Evolutionary conservation across 1,139 yeast genomes (phyloP), one percentile per base, ranked within the genome.

Genomic region (Saccharomyces hybrid): DNA sequence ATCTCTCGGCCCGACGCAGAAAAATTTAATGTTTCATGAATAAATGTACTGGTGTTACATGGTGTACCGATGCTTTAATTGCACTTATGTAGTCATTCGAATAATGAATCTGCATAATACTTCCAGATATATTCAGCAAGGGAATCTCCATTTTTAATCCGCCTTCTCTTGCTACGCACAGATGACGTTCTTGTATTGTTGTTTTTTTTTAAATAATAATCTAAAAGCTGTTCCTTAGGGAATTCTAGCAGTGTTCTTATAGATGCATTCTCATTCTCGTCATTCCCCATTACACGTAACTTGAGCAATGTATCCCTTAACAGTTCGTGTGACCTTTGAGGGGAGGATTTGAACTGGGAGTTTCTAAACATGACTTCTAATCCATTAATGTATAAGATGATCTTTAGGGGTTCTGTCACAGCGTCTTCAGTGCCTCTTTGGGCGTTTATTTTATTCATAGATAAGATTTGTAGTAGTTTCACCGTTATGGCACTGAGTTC

Each of bases 341-440:
- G 53, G 0, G 61, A 46, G 28, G 61, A 59, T 7, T 53, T 56
- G 31, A 63, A 52, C 14, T 59, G 64, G 0, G 67, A 56, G 53
- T 63, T 65, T 28, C 63, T 57, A 51, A 61, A 65, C 64, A 66
- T 66, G 9, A 61, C 59, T 20, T 66, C 68, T 8, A 66, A 52
- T 1, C 70, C 70, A 25, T 60, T 60, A 11, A 67, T 53, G 7
- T 62, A 46, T 2, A 64, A 32, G 28, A 60, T 51, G 11, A 58
- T 56, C 20, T 55, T 53, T 8, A 53, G 48, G 11, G 53, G 51
- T 26, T 47, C 27, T 1, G 41, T 28, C 3, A 23, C 16, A 1
- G 23, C 11, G 11, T 44, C 25, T 11, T 29, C 42, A 25, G 52
- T 53, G 8, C 47, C 31, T 14, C 34, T 48, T 28, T 50, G 41